Base-by-base conservation (phyloP, 169 alveolate genomes). In the Theileria parva region DNA sequence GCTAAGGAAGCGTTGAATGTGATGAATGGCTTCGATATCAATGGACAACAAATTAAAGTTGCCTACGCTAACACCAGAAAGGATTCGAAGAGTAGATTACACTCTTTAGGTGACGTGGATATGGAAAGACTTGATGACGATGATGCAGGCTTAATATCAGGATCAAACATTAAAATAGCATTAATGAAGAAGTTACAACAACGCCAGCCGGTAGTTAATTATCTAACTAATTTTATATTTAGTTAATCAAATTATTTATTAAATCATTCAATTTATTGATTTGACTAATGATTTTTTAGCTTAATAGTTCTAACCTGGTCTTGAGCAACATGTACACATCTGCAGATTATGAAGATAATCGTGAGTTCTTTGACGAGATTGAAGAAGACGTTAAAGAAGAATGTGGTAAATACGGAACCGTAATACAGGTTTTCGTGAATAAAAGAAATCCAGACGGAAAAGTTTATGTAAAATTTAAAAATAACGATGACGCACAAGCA, bases 1-100 rank as follows among this genome's bases (percentile, higher is more conserved):
- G 99, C 99, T 11, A 94, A 92, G 85, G 98, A 95, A 64, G 99
- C 99, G 32, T 92, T 97, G 80, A 92, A 91, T 59, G 96, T 95
- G 57, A 94, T 98, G 98, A 95, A 97, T 77, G 98, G 97, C 50
- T 94, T 95, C 87, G 97, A 95, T 66, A 90, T 97, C n/a, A 94
- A 94, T 27, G 99, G 98, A 11, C 92, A 92, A 83, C 92, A 92
- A 72, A 87, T 97, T 34, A 92, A 94, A 37, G 98, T 96, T 17
- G 86, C 88, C 17, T 80, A 78, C 48, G 34, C 76, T 5, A 72
- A 55, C n/a, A 60, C 67, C 5, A 57, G 28, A 12, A n/a, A 19
- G 25, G 74, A 0, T 50, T 59, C 87, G 13, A 51, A 39, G 39
- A 81, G 93, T 8, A 19, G 86, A 2, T 37, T 73, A 30, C 57